phyloP scores from a whole-genome alignment of 2,329 filamentous ascomycete genomes.

The Fusarium sp. region DNA sequence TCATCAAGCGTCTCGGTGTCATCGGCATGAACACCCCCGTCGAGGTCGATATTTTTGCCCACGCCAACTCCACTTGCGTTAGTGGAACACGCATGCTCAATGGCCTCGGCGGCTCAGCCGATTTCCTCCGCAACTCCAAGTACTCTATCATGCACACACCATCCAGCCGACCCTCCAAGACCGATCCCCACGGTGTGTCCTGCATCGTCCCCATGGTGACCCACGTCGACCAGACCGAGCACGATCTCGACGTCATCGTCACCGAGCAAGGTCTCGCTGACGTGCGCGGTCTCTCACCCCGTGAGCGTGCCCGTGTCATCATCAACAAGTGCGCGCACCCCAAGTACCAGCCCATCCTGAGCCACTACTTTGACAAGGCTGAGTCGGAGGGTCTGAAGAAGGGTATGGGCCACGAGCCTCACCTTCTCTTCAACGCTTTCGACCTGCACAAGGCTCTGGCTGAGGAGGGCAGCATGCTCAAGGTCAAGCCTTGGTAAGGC shows the following conservation, averaged over 20 bases:
- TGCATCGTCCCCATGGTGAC: slow-evolving; percentile 96
- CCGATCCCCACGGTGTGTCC: slow-evolving; percentile 80
- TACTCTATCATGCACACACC: slow-evolving; percentile 96
- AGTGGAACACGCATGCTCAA: slow-evolving; percentile 91
- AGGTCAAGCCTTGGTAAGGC: slow-evolving; percentile 72
- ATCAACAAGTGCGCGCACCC: slow-evolving; percentile 89
- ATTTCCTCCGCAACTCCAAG: slow-evolving; percentile 81
- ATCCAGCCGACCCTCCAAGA: slow-evolving; percentile 80
- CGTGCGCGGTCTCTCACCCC: slow-evolving; percentile 81
- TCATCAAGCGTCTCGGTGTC: slow-evolving; percentile 85
- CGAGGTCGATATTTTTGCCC: slow-evolving; percentile 93
- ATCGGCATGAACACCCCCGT: slow-evolving; percentile 97
- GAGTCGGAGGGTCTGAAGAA: slow-evolving; percentile 87
- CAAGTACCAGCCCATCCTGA: slow-evolving; percentile 82
- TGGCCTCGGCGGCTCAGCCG: slow-evolving; percentile 82
- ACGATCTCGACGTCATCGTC: slow-evolving; percentile 91
- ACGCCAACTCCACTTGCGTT: slow-evolving; percentile 90
- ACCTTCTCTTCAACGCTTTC: slow-evolving; percentile 85
- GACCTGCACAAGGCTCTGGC: slow-evolving; percentile 87
- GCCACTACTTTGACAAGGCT: slow-evolving; percentile 84
- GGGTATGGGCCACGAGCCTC: slow-evolving; percentile 91
- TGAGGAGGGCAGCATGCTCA: slow-evolving; percentile 86
- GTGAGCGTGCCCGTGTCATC: slow-evolving; percentile 83
- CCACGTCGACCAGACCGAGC: slow-evolving; percentile 92
- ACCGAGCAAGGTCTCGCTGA: slow-evolving; percentile 80